A percentile compares a stretch with the other conserved stretches of the same genome.
phyloP scores from a whole-genome alignment of 805 yeast species.

The Ogataea degrootiae region DNA sequence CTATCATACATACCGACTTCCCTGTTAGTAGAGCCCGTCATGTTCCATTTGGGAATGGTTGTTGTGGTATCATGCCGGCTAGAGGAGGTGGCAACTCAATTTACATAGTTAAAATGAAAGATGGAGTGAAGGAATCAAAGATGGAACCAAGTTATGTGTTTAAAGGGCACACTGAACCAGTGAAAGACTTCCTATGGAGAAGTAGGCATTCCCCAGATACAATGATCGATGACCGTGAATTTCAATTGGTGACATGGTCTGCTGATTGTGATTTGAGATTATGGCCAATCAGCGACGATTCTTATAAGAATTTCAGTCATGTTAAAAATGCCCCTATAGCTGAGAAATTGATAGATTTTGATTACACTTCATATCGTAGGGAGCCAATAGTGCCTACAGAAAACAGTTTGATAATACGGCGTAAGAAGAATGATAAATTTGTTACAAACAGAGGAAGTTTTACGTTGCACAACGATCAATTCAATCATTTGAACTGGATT shows the following conservation, averaged over 20 bases:
- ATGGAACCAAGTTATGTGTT: constrained; percentile 56
- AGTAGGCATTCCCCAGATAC: constrained; percentile 43
- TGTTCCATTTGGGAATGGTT: constrained; percentile 78
- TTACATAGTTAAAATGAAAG: constrained; percentile 48
- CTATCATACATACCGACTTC: constrained; percentile 64
- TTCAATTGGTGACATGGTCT: constrained; percentile 91
- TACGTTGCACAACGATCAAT: constrained; percentile 36
- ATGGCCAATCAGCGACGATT: constrained; percentile 62
- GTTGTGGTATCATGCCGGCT: constrained; percentile 86
- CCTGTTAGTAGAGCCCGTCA: constrained; percentile 89
- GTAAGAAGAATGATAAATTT: constrained; percentile 13
- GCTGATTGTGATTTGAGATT: constrained; percentile 78
- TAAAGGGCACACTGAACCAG: constrained; percentile 78
- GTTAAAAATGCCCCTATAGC: constrained; percentile 33
- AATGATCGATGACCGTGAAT: constrained; percentile 66
- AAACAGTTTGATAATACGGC: constrained; percentile 20
- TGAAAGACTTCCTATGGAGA: constrained; percentile 88
- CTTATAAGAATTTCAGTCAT: constrained; percentile 44
- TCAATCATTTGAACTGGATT: constrained; percentile 82
- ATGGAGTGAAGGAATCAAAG: constrained; percentile 30
- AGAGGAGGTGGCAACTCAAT: constrained; percentile 75
- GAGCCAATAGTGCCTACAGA: constrained; percentile 38
- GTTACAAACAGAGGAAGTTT: constrained; percentile 25
- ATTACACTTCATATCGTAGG: constrained; percentile 41
- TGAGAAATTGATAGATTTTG: constrained; percentile 32